Evolutionary conservation across 345 rosid species (phyloP), one percentile per base, ranked within the genome.

Genomic region (thale cress (Arabidopsis thaliana)): DNA sequence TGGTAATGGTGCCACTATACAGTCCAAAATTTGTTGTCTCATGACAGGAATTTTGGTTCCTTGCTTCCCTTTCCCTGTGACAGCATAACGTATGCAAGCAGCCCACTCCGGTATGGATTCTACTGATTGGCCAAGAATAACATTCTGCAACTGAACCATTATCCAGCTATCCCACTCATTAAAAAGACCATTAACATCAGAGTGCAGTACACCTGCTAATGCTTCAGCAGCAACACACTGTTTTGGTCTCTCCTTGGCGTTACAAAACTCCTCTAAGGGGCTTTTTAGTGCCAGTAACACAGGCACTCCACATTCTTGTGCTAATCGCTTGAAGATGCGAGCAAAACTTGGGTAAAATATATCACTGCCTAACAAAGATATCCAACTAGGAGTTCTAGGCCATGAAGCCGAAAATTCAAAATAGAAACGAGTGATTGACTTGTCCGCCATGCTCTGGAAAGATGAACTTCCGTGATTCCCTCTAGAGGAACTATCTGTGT

Each of bases 371-470:
- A 92, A 70, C 79, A 95, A 78, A 79, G 99, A 92, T 34, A 90
- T 90, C 97, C 99, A 95, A 78, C 93, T 89, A 75, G 99, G 99
- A 69, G 99, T 95, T 49, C 93, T 93, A 65, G 99, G 99, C 99
- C 99, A 95, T 13, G 99, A 87, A 61, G 99, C 85, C 42, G 97
- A 89, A 82, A 95, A 95, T 73, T 95, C 97, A 37, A 95, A 95
- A 81, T 89, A 95, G 84, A 95, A 92, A 46, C 88, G 93, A 72
- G 97, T 95, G 71, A 90, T 92, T 51, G 97, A 95, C 85, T 87
- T 92, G 86, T 95, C 97, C 49, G 91, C 93, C 77, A 85, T 81
- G 75, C 93, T 92, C 83, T 90, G 99, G 59, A 95, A 85, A 66
- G 91, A 91, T 67, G 96, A 86, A 83, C 82, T 84, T 59, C 97